Evolutionary conservation across 73 alveolate genomes (phyloP).

Genomic region (Tetrahymena elliotti): DNA sequence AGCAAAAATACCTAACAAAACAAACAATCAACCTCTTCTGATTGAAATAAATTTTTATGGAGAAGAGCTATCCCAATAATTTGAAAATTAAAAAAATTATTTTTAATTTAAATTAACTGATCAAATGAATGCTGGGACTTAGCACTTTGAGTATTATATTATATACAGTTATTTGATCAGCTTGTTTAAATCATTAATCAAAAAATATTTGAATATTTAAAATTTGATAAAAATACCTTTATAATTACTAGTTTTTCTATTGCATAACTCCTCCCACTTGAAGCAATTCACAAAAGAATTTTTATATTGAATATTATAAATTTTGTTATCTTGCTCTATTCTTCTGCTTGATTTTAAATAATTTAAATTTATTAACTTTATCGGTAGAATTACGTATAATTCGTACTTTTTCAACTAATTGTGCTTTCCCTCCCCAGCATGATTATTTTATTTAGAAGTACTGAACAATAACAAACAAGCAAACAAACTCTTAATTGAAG

Average conservation of each 20-base stretch:
- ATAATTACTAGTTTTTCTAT: not conserved
- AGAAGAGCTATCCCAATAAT: no score
- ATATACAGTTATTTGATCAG: not conserved
- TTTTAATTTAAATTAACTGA: not conserved
- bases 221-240: not conserved
- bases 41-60: no score
- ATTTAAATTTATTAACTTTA: not conserved
- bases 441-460: not conserved
- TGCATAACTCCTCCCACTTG: constrained; percentile 1
- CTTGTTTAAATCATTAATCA: no score
- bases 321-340: not conserved
- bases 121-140: no score
- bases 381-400: not conserved
- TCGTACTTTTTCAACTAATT: not conserved
- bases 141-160: not conserved
- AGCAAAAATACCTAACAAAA: not conserved
- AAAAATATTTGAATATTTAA: not conserved
- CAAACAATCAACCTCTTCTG: not conserved
- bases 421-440: not conserved
- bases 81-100: no score
- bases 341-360: not conserved
- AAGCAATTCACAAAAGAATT: not conserved
- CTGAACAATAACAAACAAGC: not conserved
- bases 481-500: not conserved
- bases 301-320: not conserved